phyloP scores from a whole-genome alignment of 495 filamentous ascomycete species.

The Lophiostoma macrostomum region DNA sequence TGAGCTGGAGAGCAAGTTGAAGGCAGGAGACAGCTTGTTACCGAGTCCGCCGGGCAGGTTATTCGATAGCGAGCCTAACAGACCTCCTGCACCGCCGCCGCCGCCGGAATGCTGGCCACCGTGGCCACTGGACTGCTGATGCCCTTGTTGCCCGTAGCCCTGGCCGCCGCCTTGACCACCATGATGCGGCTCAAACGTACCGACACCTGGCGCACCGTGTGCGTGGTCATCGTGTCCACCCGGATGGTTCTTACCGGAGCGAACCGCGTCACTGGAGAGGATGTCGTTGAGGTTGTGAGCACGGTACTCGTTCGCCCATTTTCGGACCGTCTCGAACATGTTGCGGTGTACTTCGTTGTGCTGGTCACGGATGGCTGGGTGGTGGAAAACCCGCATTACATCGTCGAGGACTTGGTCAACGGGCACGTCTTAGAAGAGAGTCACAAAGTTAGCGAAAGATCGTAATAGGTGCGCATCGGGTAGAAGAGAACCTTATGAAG shows the following conservation, averaged over 20 bases:
- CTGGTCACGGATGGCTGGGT: constrained; percentile 73
- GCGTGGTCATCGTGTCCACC: constrained; percentile 26
- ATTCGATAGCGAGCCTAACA: constrained; percentile 5
- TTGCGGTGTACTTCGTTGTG: constrained; percentile 70
- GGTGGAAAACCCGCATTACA: constrained; percentile 77
- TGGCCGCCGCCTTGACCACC: not conserved
- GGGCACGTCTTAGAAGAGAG: no score
- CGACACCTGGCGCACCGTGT: constrained; percentile 26
- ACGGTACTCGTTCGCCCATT: constrained; percentile 69
- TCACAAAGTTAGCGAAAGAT: no score
- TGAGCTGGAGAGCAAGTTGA: constrained; percentile 9
- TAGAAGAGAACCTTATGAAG: no score
- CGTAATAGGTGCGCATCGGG: no score
- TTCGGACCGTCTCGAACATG: constrained; percentile 80
- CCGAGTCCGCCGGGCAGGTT: constrained; percentile 18
- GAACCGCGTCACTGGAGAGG: constrained; percentile 77
- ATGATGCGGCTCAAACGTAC: not conserved
- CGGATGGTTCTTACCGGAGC: constrained; percentile 75
- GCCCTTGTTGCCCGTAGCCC: no score
- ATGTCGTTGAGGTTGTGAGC: constrained; percentile 62
- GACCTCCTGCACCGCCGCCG: constrained; percentile 2
- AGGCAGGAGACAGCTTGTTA: constrained; percentile 4
- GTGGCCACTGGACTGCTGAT: no score
- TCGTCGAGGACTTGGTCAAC: constrained; percentile 77
- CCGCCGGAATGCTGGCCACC: not conserved